Base-by-base conservation (phyloP, 2,329 filamentous ascomycete genomes). In the Hypoxylon rubiginosum region DNA sequence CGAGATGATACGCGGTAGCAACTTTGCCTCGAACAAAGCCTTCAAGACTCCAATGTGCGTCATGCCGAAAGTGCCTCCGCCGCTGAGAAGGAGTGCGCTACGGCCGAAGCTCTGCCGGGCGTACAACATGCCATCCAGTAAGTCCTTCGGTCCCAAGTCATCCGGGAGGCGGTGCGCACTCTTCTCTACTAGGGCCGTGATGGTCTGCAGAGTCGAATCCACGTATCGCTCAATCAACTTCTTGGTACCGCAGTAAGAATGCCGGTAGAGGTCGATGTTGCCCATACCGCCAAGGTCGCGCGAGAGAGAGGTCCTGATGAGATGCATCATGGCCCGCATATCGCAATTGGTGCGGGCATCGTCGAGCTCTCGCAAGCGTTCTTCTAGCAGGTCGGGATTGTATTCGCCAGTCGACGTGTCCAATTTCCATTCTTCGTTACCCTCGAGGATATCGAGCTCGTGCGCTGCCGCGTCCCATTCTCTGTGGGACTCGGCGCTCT, bases 31-130 rank as follows among this genome's bases (percentile, higher is more conserved):
- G 77, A 90, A 94, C 2, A 97, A 83, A 3, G 91, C 86, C 78
- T 97, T 97, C 58, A 97, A 82, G 2, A 97, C 93, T 1, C 94
- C 94, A 58, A 97, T 91, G 76, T 97, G 94, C 64, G 92, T 92
- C 92, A 97, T 97, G 43, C 94, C 94, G 79, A 97, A 93, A 0
- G 94, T 96, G 1, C 91, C 93, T 1, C 94, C 94, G 7, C 94
- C 94, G 4, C 93, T 97, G 9, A 97, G 82, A 9, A 97, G 83
- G 54, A 97, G 81, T 0, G 93, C 94, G 68, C 91, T 96, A 67
- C 93, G 86, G n/a, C 93, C 93, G 74, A 94, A 97, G 36, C 92
- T 91, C 74, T 94, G 92, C 41, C 92, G 87, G 1, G 92, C 87
- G 59, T 88, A 87, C 49, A 94, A 79, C 68, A 96, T 83, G 61